Conservation (phyloP, 805 yeast genomes). For the Yarrowia sp. region DNA sequence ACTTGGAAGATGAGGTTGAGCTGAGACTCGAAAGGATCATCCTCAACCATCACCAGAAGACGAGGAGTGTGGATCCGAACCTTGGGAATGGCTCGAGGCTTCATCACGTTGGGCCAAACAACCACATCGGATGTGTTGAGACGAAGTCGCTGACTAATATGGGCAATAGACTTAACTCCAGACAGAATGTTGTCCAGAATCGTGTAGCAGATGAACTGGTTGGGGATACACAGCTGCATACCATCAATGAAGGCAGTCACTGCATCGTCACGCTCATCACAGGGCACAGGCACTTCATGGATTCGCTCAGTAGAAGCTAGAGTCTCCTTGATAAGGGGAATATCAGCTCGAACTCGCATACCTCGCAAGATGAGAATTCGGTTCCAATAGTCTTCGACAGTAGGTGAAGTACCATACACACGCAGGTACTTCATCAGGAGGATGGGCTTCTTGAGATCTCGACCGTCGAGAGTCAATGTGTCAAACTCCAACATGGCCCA, state of each 20-base stretch:
- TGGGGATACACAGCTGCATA: conserved; percentile 52
- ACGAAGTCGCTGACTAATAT: conserved; percentile 38
- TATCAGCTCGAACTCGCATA: conserved; percentile 30
- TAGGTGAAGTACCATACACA: conserved; percentile 37
- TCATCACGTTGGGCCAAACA: conserved; percentile 26
- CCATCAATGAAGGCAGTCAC: conserved; percentile 36
- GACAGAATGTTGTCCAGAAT: conserved; percentile 78
- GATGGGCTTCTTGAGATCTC: background rate
- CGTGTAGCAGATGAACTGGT: conserved; percentile 67
- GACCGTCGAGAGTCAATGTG: conserved; percentile 3
- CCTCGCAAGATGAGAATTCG: conserved; percentile 36
- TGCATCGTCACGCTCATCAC: conserved; percentile 28
- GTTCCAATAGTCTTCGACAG: conserved; percentile 41
- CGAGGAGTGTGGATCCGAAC: conserved; percentile 54
- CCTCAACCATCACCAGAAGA: conserved; percentile 67
- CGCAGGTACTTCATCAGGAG: conserved; percentile 13
- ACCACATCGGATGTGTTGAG: conserved; percentile 27
- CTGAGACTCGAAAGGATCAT: conserved; percentile 85
- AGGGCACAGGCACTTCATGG: background rate
- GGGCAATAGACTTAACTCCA: conserved; percentile 61
- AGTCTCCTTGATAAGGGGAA: conserved; percentile 11
- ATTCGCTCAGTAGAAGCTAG: background rate
- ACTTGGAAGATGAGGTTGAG: conserved; percentile 60
- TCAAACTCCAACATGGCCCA: conserved; percentile 24
- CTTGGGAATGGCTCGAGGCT: conserved; percentile 41